These are phyloP conservation scores for Pseudogymnoascus pannorum DNA, from an alignment of 2,329 filamentous ascomycete species.

Conservation along the genomic window DNA sequence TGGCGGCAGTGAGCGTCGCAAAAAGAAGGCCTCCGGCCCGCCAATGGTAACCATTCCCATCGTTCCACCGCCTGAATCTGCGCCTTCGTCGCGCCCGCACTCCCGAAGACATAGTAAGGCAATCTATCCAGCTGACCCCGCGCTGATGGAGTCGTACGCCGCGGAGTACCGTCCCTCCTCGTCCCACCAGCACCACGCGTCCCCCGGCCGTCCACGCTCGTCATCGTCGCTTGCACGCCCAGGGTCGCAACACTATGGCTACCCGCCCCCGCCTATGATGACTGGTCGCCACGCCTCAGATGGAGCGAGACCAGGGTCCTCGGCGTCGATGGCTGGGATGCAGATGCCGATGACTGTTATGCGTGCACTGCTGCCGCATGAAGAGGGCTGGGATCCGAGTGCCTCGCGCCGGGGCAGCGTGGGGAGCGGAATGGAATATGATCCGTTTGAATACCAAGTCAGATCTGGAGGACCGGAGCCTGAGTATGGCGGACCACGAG, in stretches of 20 bases:
- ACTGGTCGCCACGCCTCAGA: constrained; percentile 24
- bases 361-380: constrained; percentile 38
- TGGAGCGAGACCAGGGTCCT: constrained; percentile 28
- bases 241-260: constrained; percentile 16
- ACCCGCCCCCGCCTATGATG: constrained; percentile 13
- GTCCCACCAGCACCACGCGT: constrained; percentile 25
- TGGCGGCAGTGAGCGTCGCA: constrained; percentile 21
- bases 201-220: constrained; percentile 28
- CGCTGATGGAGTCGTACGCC: constrained; percentile 37
- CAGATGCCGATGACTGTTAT: background rate
- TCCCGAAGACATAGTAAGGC: constrained; percentile 24
- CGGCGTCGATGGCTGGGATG: constrained; percentile 24
- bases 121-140: constrained; percentile 31
- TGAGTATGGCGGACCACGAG: background rate
- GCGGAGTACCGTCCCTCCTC: constrained; percentile 21
- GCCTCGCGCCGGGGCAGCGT: constrained; percentile 26
- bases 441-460: constrained; percentile 8
- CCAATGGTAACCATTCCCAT: constrained; percentile 24
- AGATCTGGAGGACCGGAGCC: background rate
- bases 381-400: constrained; percentile 37
- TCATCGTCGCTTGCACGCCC: constrained; percentile 13
- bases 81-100: constrained; percentile 28
- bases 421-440: background rate
- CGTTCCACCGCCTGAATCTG: constrained; percentile 22
- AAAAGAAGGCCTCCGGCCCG: constrained; percentile 19